Evolutionary conservation across 2,329 filamentous ascomycete species (phyloP).

Genomic region (Shiraia sp.): DNA sequence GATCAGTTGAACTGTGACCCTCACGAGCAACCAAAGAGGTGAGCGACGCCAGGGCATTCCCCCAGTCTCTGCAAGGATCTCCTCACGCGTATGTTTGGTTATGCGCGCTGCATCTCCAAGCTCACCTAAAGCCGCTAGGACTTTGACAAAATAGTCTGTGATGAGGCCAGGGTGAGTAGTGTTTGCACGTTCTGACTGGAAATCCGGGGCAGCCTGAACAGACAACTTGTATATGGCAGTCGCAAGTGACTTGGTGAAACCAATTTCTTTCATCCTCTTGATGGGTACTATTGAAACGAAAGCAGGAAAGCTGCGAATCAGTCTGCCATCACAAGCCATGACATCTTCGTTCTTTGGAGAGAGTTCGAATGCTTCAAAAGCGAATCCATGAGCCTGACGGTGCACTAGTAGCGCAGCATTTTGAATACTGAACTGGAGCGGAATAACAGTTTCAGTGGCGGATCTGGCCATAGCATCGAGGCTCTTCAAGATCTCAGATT

Average conservation of each 20-base stretch:
- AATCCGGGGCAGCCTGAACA: constrained; percentile 37
- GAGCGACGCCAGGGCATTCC: constrained; percentile 57
- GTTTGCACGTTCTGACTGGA: constrained; percentile 54
- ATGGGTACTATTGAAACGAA: constrained; percentile 41
- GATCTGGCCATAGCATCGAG: constrained; percentile 19
- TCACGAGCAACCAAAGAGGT: constrained; percentile 59
- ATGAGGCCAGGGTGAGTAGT: constrained; percentile 56
- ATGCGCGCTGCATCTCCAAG: constrained; percentile 35
- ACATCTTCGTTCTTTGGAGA: constrained; percentile 47
- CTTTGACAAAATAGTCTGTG: constrained; percentile 55
- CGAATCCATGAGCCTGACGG: constrained; percentile 18
- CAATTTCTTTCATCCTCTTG: constrained; percentile 12
- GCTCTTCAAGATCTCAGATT: constrained; percentile 9
- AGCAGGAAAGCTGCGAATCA: constrained; percentile 53
- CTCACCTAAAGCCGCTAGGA: constrained; percentile 44
- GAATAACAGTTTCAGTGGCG: constrained; percentile 22
- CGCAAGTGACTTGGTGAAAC: constrained; percentile 29
- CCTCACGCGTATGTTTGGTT: constrained; percentile 60
- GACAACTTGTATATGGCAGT: constrained; percentile 43
- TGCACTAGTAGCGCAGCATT: constrained; percentile 54
- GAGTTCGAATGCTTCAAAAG: constrained; percentile 54
- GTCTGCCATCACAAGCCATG: constrained; percentile 44
- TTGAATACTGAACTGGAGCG: constrained; percentile 50
- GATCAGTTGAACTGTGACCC: constrained; percentile 54
- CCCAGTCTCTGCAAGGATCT: constrained; percentile 52